phyloP scores from a whole-genome alignment of 345 rosid genomes.

The Durio zibethinus region DNA sequence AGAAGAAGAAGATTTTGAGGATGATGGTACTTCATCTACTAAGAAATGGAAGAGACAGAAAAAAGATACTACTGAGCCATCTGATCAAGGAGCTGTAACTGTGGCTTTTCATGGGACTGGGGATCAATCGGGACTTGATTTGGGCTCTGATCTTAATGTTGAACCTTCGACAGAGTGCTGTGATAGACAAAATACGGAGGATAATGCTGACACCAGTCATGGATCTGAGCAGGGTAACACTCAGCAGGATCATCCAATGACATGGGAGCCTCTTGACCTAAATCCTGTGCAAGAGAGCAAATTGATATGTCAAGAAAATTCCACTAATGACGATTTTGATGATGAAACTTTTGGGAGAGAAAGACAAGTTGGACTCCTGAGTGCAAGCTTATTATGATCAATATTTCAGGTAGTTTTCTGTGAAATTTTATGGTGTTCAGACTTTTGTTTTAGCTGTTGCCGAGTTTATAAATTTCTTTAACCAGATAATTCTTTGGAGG shows the following conservation, averaged over 20 bases:
- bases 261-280: slow-evolving; percentile 54
- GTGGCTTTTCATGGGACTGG: slow-evolving; percentile 52
- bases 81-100: slow-evolving; percentile 72
- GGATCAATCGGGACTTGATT: slow-evolving; percentile 63
- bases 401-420: slow-evolving; percentile 46
- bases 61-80: slow-evolving; percentile 80
- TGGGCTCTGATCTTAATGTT: slow-evolving; percentile 61
- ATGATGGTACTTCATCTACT: slow-evolving; percentile 98
- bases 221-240: slow-evolving; percentile 35
- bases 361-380: slow-evolving; percentile 42
- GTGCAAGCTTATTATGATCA: slow-evolving; percentile 45
- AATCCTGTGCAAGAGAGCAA: slow-evolving; percentile 53
- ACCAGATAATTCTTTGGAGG: neutral
- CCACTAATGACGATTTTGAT: slow-evolving; percentile 83
- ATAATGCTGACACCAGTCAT: slow-evolving; percentile 37
- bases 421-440: neutral
- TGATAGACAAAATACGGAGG: slow-evolving; percentile 58
- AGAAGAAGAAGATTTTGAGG: slow-evolving; percentile 99
- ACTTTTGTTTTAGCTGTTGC: neutral
- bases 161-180: slow-evolving; percentile 40
- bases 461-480: neutral
- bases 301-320: slow-evolving; percentile 79
- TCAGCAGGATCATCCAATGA: slow-evolving; percentile 45
- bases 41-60: slow-evolving; percentile 99
- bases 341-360: slow-evolving; percentile 61